These are phyloP conservation scores for Evernia prunastri DNA, from an alignment of 495 filamentous ascomycete species.

Conservation along the genomic window DNA sequence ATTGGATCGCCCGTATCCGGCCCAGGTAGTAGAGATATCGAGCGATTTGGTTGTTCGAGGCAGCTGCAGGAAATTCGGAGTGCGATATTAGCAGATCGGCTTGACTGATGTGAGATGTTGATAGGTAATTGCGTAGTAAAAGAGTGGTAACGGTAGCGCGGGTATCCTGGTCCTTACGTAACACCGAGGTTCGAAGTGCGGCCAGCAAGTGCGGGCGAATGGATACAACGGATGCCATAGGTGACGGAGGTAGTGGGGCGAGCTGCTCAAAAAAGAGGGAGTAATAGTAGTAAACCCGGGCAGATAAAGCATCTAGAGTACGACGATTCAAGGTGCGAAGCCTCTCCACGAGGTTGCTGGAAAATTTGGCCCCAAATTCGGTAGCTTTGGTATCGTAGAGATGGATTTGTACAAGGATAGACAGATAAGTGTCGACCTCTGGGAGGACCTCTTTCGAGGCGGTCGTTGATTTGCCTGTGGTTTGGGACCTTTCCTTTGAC, in stretches of 20 bases:
- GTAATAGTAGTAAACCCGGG: conserved; percentile 97
- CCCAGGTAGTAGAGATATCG: conserved; percentile 94
- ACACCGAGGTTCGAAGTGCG: conserved; percentile 84
- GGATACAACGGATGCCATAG: conserved; percentile 70
- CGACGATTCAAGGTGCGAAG: conserved; percentile 87
- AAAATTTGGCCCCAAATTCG: conserved; percentile 76
- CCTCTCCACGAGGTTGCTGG: conserved; percentile 67
- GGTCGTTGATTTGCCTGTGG: conserved; percentile 29
- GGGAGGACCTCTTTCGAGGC: conserved; percentile 66
- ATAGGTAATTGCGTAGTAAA: conserved; percentile 90
- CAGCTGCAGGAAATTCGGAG: conserved; percentile 85
- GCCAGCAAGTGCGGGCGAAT: conserved; percentile 82
- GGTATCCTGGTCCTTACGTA: conserved; percentile 92
- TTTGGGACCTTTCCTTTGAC: conserved; percentile 40
- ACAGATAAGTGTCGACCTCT: conserved; percentile 87
- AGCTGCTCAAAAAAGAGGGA: conserved; percentile 88
- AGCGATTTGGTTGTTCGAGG: conserved; percentile 95
- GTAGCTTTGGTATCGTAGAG: conserved; percentile 77
- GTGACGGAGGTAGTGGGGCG: conserved; percentile 76
- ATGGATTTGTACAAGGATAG: conserved; percentile 82
- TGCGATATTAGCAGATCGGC: conserved; percentile 93
- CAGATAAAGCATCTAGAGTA: conserved; percentile 86
- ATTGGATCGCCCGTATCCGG: conserved; percentile 90
- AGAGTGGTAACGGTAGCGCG: conserved; percentile 92
- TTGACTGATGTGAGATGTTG: conserved; percentile 93